Percentiles rank a stretch among this genome's conserved stretches.
phyloP scores from a whole-genome alignment of 164 flowering plant genomes.

The Magnolia changhungtana region DNA sequence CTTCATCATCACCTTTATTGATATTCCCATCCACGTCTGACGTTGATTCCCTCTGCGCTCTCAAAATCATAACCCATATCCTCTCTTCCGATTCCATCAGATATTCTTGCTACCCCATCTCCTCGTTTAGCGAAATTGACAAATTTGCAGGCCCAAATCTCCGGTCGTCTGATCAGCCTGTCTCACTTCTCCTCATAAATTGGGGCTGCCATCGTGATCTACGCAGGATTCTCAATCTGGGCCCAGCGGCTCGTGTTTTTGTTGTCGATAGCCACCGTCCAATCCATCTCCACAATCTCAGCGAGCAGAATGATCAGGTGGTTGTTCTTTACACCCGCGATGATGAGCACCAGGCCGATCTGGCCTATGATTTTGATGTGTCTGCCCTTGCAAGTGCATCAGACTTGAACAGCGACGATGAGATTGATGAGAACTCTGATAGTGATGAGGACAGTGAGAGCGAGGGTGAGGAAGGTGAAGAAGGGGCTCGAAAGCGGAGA shows the following conservation, averaged over 20 bases:
- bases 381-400: constrained; percentile 63
- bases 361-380: constrained; percentile 76
- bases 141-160: constrained; percentile 49
- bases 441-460: constrained; percentile 34
- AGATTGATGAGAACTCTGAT: constrained; percentile 40
- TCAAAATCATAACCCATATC: constrained; percentile 61
- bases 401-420: constrained; percentile 62
- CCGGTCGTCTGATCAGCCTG: constrained; percentile 33
- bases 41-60: constrained; percentile 81
- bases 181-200: constrained; percentile 69
- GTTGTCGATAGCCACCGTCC: constrained; percentile 91
- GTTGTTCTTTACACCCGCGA: constrained; percentile 69
- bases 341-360: constrained; percentile 79
- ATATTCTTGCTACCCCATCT: constrained; percentile 83
- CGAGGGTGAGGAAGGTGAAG: constrained; percentile 44
- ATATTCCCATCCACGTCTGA: constrained; percentile 90
- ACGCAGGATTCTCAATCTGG: constrained; percentile 43
- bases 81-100: constrained; percentile 73
- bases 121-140: constrained; percentile 72
- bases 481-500: constrained; percentile 46
- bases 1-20: constrained; percentile 56
- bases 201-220: constrained; percentile 96
- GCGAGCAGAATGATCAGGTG: constrained; percentile 57
- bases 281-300: constrained; percentile 80
- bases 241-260: constrained; percentile 58